Evolutionary conservation across 2,329 filamentous ascomycete species (phyloP).

Genomic region (Hansfordia pulvinata): DNA sequence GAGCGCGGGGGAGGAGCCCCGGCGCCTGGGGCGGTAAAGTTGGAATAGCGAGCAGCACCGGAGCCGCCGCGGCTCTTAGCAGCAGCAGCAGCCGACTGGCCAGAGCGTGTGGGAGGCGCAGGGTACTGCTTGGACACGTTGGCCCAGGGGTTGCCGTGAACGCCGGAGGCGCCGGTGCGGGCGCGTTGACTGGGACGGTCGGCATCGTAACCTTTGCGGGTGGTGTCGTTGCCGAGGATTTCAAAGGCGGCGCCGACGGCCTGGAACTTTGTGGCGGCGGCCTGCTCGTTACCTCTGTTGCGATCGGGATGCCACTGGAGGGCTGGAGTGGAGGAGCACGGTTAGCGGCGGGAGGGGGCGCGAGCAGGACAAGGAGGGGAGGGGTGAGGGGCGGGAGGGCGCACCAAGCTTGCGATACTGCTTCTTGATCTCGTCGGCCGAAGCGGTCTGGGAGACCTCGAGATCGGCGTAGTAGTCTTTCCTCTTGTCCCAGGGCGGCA

Average conservation of each 20-base stretch:
- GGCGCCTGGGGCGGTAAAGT: too few species aligned
- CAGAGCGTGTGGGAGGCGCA: constrained; percentile 30
- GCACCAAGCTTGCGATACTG: constrained; percentile 73
- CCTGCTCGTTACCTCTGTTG: constrained; percentile 69
- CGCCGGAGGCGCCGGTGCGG: constrained; percentile 35
- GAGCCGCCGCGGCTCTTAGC: constrained; percentile 13
- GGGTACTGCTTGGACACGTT: constrained; percentile 34
- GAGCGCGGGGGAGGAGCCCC: too few species aligned
- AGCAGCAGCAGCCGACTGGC: constrained; percentile 11
- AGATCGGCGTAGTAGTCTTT: constrained; percentile 81
- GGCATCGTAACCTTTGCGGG: constrained; percentile 39
- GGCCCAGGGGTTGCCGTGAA: constrained; percentile 43
- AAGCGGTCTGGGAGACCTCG: constrained; percentile 53
- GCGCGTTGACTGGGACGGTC: constrained; percentile 21
- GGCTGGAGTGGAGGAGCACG: constrained; percentile 33
- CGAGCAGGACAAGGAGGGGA: neutral
- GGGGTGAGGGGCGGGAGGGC: constrained; percentile 7
- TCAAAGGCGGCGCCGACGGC: constrained; percentile 79
- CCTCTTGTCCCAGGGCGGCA: constrained; percentile 55
- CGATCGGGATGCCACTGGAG: constrained; percentile 81
- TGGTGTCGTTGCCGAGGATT: constrained; percentile 40
- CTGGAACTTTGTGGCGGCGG: constrained; percentile 73
- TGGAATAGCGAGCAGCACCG: constrained; percentile 28
- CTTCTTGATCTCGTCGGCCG: constrained; percentile 67
- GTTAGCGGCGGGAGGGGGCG: constrained; percentile 12